Evolutionary conservation across 257 asterid genomes (phyloP), one percentile per base, ranked within the genome.

Genomic region (Henckelia pumila): DNA sequence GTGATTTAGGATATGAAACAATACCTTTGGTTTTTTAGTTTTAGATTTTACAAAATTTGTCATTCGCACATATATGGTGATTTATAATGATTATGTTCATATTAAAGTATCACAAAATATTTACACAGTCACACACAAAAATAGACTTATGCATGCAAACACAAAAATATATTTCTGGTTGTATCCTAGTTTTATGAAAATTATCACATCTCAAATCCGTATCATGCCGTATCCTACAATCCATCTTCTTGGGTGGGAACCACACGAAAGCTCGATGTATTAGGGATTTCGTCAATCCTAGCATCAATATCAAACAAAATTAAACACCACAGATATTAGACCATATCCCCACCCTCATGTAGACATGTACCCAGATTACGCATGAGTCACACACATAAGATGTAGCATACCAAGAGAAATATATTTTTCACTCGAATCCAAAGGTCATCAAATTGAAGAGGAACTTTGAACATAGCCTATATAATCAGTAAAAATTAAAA

Each of bases 401-500:
- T 16, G 2, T 17, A 50, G 37, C 72, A 66, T 37, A 25, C 5
- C 30, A 57, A 28, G 49, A 24, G 44, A 32, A 59, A 4, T 3
- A 29, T 6, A 44, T 23, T 26, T 37, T 11, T n/a, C 49, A 61
- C 56, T 50, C 0, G n/a, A 37, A 20, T 22, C 64, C 71, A 21
- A 14, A 16, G 14, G 10, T 28, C 47, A 25, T 33, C 62, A 32
- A 65, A 11, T 11, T 30, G 52, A 14, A 63, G 22, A 69, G 63
- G 17, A 23, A 56, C 1, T 32, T 29, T 53, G 30, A 37, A 47
- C 23, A 19, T 7, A 67, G 11, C 22, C 19, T 17, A 8, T 32
- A 64, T 19, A 67, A 67, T 35, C 32, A 35, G 25, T 4, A 32
- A 50, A 61, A 35, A 50, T 2, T 49, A 23, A 70, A 52, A 21